These are phyloP conservation scores for Eurotiales sp. DNA, from an alignment of 2,329 filamentous ascomycete genomes.

Conservation along the genomic window DNA sequence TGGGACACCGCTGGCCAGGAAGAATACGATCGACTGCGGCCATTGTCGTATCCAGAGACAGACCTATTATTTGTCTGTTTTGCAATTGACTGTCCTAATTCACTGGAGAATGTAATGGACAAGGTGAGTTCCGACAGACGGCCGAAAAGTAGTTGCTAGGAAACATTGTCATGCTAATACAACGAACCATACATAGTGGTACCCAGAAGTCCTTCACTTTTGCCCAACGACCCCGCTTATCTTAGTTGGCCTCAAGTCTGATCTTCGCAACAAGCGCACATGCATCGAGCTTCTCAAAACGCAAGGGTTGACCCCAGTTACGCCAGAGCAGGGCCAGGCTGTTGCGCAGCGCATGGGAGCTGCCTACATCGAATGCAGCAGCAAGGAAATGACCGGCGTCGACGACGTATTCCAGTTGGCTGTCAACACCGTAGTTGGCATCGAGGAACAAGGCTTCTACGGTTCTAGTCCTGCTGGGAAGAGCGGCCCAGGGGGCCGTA, in stretches of 20 bases:
- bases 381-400: conserved; percentile 93
- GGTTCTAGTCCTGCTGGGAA: conserved; percentile 40
- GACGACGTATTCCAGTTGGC: conserved; percentile 94
- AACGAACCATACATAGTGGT: conserved; percentile 66
- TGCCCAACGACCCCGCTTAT: conserved; percentile 95
- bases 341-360: conserved; percentile 94
- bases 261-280: conserved; percentile 89
- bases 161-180: conserved; percentile 11
- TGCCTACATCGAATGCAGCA: conserved; percentile 96
- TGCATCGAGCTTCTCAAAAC: conserved; percentile 99
- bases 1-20: conserved; percentile 81
- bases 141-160: not conserved
- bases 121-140: conserved; percentile 64
- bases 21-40: conserved; percentile 63
- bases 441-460: conserved; percentile 55
- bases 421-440: conserved; percentile 82
- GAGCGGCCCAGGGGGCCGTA: conserved; percentile 46
- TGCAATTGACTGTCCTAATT: conserved; percentile 97
- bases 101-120: conserved; percentile 96
- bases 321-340: conserved; percentile 78
- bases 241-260: conserved; percentile 93
- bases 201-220: conserved; percentile 97
- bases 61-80: conserved; percentile 98
- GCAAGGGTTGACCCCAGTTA: conserved; percentile 92
- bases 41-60: conserved; percentile 95